These are phyloP conservation scores for Nannochloropsis gaditana DNA, from an alignment of 108 stramenopile genomes.

Conservation along the genomic window DNA sequence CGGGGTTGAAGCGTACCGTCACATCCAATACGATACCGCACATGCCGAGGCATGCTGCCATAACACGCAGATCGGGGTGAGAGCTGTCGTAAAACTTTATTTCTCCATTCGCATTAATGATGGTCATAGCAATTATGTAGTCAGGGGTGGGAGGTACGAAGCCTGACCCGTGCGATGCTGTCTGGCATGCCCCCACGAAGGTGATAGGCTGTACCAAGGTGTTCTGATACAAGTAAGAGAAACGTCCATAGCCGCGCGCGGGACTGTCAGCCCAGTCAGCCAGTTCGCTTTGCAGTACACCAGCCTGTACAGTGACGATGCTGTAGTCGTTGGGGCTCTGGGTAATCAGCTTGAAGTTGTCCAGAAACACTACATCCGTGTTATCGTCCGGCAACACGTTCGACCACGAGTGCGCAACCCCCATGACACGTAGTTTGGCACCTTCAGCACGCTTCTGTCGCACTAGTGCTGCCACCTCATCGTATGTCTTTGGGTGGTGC, in stretches of 20 bases:
- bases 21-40: not conserved
- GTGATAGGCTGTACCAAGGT: constrained; percentile 14
- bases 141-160: not conserved
- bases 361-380: constrained; percentile 5
- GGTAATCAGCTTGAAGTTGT: not conserved
- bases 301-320: not conserved
- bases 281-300: constrained; percentile 14
- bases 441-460: not conserved
- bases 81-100: not conserved
- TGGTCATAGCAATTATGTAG: not conserved
- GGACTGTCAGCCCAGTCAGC: constrained; percentile 13
- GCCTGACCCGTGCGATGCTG: not conserved
- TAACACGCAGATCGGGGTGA: not conserved
- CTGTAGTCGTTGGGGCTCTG: constrained; percentile 8
- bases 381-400: not conserved
- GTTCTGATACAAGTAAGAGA: constrained; percentile 8
- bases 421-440: constrained; percentile 1
- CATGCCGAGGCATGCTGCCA: constrained; percentile 14
- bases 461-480: not conserved
- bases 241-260: not conserved
- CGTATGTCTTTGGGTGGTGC: constrained; percentile 3
- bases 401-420: constrained; percentile 1
- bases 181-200: constrained; percentile 1
- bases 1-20: constrained; percentile 6
- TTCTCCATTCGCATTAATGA: constrained; percentile 17